phyloP scores from a whole-genome alignment of 2,329 filamentous ascomycete species.

The Neoscytalidium dimidiatum region DNA sequence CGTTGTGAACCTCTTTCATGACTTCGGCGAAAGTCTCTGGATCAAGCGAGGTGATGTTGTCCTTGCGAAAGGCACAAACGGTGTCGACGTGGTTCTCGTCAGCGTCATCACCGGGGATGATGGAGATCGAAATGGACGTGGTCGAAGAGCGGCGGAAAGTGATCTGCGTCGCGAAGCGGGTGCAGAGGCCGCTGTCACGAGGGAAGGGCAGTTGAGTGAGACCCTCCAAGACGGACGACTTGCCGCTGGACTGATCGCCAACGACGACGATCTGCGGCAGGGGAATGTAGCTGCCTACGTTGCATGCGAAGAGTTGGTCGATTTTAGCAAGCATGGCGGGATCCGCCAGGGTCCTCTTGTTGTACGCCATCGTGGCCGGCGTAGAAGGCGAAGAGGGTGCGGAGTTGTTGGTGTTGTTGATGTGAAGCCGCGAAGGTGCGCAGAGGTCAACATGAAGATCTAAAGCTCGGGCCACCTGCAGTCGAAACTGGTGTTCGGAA shows the following conservation, averaged over 20 bases:
- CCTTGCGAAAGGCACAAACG: constrained; percentile 29
- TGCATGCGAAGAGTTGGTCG: constrained; percentile 37
- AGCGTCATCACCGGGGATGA: constrained; percentile 38
- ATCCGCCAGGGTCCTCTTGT: background rate
- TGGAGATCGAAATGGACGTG: constrained; percentile 33
- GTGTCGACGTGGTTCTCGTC: constrained; percentile 23
- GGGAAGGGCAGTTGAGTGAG: constrained; percentile 43
- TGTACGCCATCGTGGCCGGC: background rate
- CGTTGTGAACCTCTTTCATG: constrained; percentile 43
- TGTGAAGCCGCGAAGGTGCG: too few species aligned
- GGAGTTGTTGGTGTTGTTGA: background rate
- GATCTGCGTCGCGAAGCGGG: constrained; percentile 51
- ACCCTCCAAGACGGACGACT: constrained; percentile 35
- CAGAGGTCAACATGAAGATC: background rate
- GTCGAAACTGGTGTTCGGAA: background rate
- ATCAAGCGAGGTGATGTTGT: constrained; percentile 24
- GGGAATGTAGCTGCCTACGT: constrained; percentile 34
- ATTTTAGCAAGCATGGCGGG: constrained; percentile 34
- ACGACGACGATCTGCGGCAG: constrained; percentile 29
- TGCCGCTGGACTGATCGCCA: constrained; percentile 46
- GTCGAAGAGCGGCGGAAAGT: constrained; percentile 38
- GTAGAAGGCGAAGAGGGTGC: background rate
- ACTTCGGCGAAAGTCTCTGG: constrained; percentile 24
- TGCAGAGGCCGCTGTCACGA: constrained; percentile 41
- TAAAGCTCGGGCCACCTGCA: background rate